Conservation (phyloP, 495 filamentous ascomycete species). For the Hypoxylon trugodes region DNA sequence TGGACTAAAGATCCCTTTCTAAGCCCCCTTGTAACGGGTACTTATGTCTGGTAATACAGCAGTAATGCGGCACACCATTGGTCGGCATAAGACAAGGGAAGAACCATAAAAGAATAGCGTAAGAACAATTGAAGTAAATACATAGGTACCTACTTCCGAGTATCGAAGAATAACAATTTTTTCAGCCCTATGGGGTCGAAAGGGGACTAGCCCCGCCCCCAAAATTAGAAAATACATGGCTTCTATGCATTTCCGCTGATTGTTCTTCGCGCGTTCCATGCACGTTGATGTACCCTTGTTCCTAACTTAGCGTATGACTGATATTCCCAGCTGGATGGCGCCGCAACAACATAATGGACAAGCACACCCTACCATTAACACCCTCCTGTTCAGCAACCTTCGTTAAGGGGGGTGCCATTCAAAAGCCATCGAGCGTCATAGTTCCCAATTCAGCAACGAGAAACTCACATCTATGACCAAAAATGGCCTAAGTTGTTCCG, state of each 20-base stretch:
- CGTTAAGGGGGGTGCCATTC: no score
- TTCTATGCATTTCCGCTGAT: slow-evolving; percentile 1
- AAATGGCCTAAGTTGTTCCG: neutral
- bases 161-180: neutral
- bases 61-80: no score
- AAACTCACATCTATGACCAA: neutral
- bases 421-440: slow-evolving; percentile 13
- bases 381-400: slow-evolving; percentile 16
- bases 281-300: neutral
- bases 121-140: no score
- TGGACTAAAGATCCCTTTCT: no score
- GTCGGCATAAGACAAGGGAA: no score
- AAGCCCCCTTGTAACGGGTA: no score
- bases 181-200: slow-evolving; percentile 27
- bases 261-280: slow-evolving; percentile 19
- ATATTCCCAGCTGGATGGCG: slow-evolving; percentile 23
- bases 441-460: slow-evolving; percentile 17
- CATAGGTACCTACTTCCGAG: no score
- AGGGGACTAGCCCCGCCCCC: slow-evolving; percentile 24
- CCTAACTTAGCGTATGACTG: slow-evolving; percentile 1
- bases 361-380: neutral
- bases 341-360: slow-evolving; percentile 3
- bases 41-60: no score
- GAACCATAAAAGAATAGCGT: no score
- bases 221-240: slow-evolving; percentile 18